Conservation (phyloP, 176 grass and related monocot species). For the Zea luxurians region DNA sequence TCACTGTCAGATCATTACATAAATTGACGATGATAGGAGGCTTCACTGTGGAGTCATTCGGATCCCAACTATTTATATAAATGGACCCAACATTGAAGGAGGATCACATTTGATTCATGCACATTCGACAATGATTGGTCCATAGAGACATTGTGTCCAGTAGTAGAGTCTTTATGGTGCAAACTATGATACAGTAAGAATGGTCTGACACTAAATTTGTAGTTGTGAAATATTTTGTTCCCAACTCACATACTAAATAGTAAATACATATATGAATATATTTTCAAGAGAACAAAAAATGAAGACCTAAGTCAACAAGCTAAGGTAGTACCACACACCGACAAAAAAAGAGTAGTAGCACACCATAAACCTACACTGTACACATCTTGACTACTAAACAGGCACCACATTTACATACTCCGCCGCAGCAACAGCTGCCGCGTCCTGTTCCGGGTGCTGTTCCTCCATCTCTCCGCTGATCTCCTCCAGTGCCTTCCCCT, state of each 20-base stretch:
- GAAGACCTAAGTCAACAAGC: neutral
- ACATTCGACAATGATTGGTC: too few species aligned
- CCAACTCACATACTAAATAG: neutral
- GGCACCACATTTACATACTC: neutral
- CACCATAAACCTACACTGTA: neutral
- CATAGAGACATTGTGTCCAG: too few species aligned
- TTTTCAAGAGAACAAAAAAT: neutral
- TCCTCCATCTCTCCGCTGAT: slow-evolving; percentile 30
- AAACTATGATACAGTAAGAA: too few species aligned
- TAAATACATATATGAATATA: neutral
- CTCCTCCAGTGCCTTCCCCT: slow-evolving; percentile 37
- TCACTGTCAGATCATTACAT: too few species aligned
- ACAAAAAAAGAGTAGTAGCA: neutral
- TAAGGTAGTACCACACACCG: neutral
- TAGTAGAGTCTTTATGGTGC: too few species aligned
- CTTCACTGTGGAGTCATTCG: too few species aligned
- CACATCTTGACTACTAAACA: neutral
- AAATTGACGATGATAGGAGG: too few species aligned
- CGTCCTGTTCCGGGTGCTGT: neutral
- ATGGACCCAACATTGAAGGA: too few species aligned
- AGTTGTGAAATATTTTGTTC: neutral
- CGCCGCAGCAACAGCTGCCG: neutral
- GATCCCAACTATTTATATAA: too few species aligned
- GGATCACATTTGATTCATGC: too few species aligned
- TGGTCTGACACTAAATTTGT: too few species aligned